Base-by-base conservation (phyloP, 768 basidiomycete species). In the Galerina marginata region DNA sequence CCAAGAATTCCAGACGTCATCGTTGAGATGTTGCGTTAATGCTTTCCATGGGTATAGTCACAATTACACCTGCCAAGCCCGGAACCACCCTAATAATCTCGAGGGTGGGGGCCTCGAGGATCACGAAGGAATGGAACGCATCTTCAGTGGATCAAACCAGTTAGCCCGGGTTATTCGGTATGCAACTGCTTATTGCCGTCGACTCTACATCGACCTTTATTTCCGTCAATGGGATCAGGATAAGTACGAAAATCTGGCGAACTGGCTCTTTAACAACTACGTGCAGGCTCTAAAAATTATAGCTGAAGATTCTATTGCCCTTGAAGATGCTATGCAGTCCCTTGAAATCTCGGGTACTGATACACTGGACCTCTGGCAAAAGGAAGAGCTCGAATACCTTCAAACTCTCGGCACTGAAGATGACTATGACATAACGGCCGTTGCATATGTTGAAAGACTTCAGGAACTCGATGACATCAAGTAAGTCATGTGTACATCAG, bases 371-470 rank as follows among this genome's bases (percentile, higher is more conserved):
- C 9, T 5, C 2, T 74, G 61, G 63, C 56, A 68, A 1, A 15
- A 14, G 2, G 70, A 74, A 29, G 69, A 77, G 60, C 16, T 16
- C 0, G 36, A 15, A 11, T 77, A 69, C 60, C 69, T 78, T 44
- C 37, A 39, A 15, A 68, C 39, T 2, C 62, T 76, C 1, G 65
- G 69, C 0, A 52, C 72, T 11, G 74, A 75, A 56, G 44, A 61
- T 6, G 61, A 65, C 3, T 62, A 65, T 14, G 73, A 76, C 51
- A 14, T 74, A 3, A 68, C 69, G 54, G 64, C 65, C 6, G 64
- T 75, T n/a, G 68, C 68, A 6, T 77, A 78, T 60, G 73, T 74
- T 1, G 72, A 75, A 61, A 63, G 70, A 4, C 65, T 77, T 2
- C 58, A 72, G 40, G 44, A 44, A 26, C 45, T 46, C 16, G 12